Conservation (phyloP, 78 protist genomes). For the Cavenderia fasciculata region DNA sequence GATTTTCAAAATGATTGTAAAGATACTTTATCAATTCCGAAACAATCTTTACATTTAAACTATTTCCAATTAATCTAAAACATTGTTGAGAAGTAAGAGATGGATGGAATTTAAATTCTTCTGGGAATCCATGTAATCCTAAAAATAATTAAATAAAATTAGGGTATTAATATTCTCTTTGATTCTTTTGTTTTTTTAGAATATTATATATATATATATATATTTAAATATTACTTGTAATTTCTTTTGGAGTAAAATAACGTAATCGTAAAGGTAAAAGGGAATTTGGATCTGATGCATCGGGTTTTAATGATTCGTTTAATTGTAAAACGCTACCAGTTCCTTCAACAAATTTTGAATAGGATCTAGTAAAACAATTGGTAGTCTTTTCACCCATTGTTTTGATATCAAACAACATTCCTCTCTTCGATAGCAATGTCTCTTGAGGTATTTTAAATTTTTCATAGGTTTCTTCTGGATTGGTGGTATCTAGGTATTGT, state of each 20-base stretch:
- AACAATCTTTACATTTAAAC: slow-evolving; percentile 62
- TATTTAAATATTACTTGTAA: too few relatives aligned
- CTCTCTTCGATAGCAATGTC: background rate
- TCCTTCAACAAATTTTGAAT: slow-evolving; percentile 76
- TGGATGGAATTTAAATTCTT: slow-evolving; percentile 35
- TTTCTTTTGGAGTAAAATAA: slow-evolving; percentile 67
- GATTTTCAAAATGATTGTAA: background rate
- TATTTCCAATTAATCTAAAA: slow-evolving; percentile 59
- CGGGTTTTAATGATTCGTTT: slow-evolving; percentile 4
- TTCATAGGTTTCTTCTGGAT: slow-evolving; percentile 6
- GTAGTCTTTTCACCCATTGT: slow-evolving; percentile 10
- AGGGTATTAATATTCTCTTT: too few relatives aligned
- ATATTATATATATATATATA: background rate
- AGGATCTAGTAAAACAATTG: slow-evolving; percentile 68
- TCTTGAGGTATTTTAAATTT: slow-evolving; percentile 26
- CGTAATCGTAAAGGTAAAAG: slow-evolving; percentile 30
- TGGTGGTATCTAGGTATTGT: slow-evolving; percentile 4
- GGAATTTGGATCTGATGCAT: slow-evolving; percentile 6
- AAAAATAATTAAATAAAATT: background rate
- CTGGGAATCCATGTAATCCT: slow-evolving; percentile 68
- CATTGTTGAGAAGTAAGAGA: slow-evolving; percentile 6
- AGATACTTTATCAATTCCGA: slow-evolving; percentile 46
- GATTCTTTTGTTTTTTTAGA: background rate
- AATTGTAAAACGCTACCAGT: slow-evolving; percentile 75
- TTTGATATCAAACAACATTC: slow-evolving; percentile 75